phyloP scores from a whole-genome alignment of 176 grass and related monocot genomes.

The Triticum timopheevii region DNA sequence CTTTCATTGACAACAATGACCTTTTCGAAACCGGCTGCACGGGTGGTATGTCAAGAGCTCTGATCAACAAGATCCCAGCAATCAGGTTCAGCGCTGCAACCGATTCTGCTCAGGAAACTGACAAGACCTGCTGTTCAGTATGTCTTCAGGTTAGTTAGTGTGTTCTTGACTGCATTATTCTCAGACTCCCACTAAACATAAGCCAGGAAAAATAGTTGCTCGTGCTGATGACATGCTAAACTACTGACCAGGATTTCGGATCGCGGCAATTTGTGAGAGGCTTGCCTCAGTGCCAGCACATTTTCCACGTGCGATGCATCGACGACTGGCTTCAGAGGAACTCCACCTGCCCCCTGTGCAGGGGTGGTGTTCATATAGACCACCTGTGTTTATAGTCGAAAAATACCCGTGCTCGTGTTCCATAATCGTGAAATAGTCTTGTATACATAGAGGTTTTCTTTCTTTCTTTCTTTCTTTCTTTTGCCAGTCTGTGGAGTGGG shows the following conservation, averaged over 20 bases:
- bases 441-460: too few relatives aligned
- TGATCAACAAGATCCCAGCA: conserved; percentile 63
- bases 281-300: conserved; percentile 73
- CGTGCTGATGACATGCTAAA: conserved; percentile 18
- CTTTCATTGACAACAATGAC: conserved; percentile 68
- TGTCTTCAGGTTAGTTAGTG: conserved; percentile 76
- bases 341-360: conserved; percentile 69
- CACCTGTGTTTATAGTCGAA: background rate
- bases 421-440: conserved; percentile 27
- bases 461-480: too few relatives aligned
- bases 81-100: conserved; percentile 37
- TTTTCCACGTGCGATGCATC: conserved; percentile 73
- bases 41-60: conserved; percentile 51
- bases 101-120: conserved; percentile 13
- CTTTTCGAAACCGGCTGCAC: conserved; percentile 65
- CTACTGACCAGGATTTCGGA: conserved; percentile 50
- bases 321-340: conserved; percentile 72
- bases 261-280: conserved; percentile 46
- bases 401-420: conserved; percentile 38
- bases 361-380: conserved; percentile 53
- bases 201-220: background rate
- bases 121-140: conserved; percentile 59
- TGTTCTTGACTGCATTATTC: conserved; percentile 6
- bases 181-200: too few relatives aligned
- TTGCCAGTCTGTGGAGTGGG: too few relatives aligned